Evolutionary conservation across 2,329 filamentous ascomycete species (phyloP).

Genomic region (Epichloe uncinata): DNA sequence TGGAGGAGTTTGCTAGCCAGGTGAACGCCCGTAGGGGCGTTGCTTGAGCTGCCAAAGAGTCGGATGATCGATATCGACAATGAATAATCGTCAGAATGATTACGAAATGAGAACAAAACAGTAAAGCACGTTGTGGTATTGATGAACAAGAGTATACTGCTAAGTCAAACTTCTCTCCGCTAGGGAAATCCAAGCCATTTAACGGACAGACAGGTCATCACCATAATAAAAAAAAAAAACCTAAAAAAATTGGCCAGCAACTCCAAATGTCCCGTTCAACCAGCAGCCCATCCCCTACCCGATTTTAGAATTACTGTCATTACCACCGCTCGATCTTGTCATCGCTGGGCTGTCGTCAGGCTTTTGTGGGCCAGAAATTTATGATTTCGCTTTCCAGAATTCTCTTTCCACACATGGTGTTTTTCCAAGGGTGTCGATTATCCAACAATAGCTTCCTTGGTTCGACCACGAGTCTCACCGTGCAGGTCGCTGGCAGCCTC

Average conservation of each 20-base stretch:
- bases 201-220: not conserved
- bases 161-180: constrained; percentile 11
- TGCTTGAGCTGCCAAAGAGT: not conserved
- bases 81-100: too few relatives aligned
- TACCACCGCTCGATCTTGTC: constrained; percentile 1
- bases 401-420: not conserved
- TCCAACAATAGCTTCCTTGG: constrained; percentile 36
- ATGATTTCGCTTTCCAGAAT: not conserved
- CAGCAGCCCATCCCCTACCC: constrained; percentile 6
- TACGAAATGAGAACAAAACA: not conserved
- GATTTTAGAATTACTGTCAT: constrained; percentile 5
- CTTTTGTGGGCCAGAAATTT: not conserved
- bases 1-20: constrained; percentile 61
- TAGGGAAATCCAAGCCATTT: constrained; percentile 12
- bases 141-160: constrained; percentile 17
- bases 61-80: too few relatives aligned
- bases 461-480: constrained; percentile 42
- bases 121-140: constrained; percentile 11
- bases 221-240: not conserved
- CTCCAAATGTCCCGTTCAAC: constrained; percentile 13
- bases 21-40: constrained; percentile 13
- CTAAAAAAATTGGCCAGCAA: constrained; percentile 6
- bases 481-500: constrained; percentile 39
- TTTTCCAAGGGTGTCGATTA: constrained; percentile 14
- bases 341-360: not conserved